phyloP scores from a whole-genome alignment of 495 filamentous ascomycete species.

The Clavariopsis aquatica region DNA sequence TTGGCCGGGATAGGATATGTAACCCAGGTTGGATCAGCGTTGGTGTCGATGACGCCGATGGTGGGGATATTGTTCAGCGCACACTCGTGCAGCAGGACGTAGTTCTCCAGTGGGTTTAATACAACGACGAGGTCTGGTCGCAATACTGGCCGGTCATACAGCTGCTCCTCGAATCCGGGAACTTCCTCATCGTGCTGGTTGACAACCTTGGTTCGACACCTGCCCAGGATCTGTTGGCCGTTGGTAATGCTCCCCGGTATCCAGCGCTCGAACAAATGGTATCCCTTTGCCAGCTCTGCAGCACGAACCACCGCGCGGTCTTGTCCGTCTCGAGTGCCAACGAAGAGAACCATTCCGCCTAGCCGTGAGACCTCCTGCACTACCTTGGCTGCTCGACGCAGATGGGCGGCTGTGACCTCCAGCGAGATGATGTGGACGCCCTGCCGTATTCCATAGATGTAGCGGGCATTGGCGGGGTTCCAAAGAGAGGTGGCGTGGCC shows the following conservation, averaged over 20 bases:
- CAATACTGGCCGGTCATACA: conserved; percentile 62
- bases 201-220: conserved; percentile 66
- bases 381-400: conserved; percentile 85
- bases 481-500: conserved; percentile 90
- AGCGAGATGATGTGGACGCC: conserved; percentile 93
- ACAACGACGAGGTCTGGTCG: conserved; percentile 91
- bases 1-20: conserved; percentile 98
- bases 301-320: conserved; percentile 75
- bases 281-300: conserved; percentile 73
- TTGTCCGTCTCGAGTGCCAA: conserved; percentile 80
- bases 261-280: conserved; percentile 93
- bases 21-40: conserved; percentile 88
- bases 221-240: conserved; percentile 77
- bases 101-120: conserved; percentile 91
- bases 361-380: conserved; percentile 81
- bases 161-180: conserved; percentile 61
- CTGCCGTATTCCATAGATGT: conserved; percentile 89
- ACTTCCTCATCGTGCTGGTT: conserved; percentile 69
- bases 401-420: conserved; percentile 80
- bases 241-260: conserved; percentile 92
- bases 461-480: conserved; percentile 92
- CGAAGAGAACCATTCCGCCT: conserved; percentile 87
- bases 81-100: conserved; percentile 85
- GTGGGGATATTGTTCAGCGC: conserved; percentile 85
- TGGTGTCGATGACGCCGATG: conserved; percentile 91